Evolutionary conservation across 352 stramenopile genomes (phyloP), one percentile per base, ranked within the genome.

Genomic region (Phytophthora palmivora): DNA sequence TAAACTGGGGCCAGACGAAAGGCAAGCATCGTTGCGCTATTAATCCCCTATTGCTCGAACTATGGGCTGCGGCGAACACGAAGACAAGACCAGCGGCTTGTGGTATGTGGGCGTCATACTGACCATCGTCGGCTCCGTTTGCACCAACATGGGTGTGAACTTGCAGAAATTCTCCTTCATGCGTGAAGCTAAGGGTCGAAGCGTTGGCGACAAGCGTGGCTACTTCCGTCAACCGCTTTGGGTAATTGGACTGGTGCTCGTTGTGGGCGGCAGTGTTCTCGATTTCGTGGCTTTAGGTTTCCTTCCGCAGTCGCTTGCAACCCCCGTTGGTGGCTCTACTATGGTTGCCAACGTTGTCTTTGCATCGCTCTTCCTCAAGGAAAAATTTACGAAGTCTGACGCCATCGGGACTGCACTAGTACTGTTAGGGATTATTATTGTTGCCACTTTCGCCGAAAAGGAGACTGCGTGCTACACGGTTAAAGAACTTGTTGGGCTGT

Each of bases 101-200:
- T 93, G 84, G 84, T 93, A 88, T 32, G 68, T 93, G 26, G 88
- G 88, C 46, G 88, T 96, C 32, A 86, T 92, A 55, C 55, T 96
- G 7, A 77, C 58, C 53, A 81, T 95, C 72, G 49, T 89, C 30
- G 82, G 78, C 32, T 94, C 84, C 12, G 54, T 94, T 24, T 70
- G 68, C 63, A 92, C 82, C 65, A 94, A 96, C 70, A 83, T 96
- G 56, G 88, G 88, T 44, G 83, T 94, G 14, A 96, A 96, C 55
- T 63, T 94, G 54, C 87, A 96, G 74, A 96, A 96, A 58, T 94
- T 91, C 60, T 94, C 83, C 43, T 94, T 96, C 74, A 93, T 96
- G 77, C 74, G 75, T 36, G 88, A 95, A 58, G 73, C 80, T 44
- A 91, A 88, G 57, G 75, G 67, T 42, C 81, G 70, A 39, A 72